Conservation (phyloP, 495 filamentous ascomycete species). For the Thozetella sp. region DNA sequence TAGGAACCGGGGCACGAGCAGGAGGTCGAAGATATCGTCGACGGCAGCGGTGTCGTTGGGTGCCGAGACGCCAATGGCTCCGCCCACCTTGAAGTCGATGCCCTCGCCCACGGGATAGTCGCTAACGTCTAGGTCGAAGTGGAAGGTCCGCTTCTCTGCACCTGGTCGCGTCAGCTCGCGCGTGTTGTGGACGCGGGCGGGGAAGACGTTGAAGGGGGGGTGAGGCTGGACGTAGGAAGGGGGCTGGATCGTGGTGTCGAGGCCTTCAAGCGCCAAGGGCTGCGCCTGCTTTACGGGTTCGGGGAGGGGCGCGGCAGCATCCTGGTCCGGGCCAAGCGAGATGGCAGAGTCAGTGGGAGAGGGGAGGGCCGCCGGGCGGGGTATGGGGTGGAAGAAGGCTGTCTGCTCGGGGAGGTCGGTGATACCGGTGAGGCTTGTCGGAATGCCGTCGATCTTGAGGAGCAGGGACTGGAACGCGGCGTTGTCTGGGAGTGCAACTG, state of each 20-base stretch:
- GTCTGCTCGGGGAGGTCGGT: conserved; percentile 74
- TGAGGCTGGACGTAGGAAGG: conserved; percentile 94
- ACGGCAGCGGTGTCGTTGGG: conserved; percentile 80
- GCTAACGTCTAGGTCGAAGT: conserved; percentile 96
- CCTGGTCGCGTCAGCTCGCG: conserved; percentile 87
- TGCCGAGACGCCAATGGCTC: conserved; percentile 89
- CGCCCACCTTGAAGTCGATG: conserved; percentile 94
- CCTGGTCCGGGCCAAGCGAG: conserved; percentile 21
- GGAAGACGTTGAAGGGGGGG: conserved; percentile 86
- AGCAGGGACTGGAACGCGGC: conserved; percentile 78
- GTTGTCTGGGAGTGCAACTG: conserved; percentile 75
- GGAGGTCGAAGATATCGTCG: conserved; percentile 78
- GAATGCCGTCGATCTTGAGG: conserved; percentile 75
- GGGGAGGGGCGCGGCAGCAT: conserved; percentile 2
- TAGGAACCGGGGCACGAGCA: conserved; percentile 74
- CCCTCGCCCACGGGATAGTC: conserved; percentile 87
- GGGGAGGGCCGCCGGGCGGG: conserved; percentile 26
- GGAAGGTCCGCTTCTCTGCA: conserved; percentile 95
- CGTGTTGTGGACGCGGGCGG: conserved; percentile 77
- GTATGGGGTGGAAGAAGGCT: conserved; percentile 61
- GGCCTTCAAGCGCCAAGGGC: conserved; percentile 33
- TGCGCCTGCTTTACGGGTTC: conserved; percentile 22
- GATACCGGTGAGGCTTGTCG: conserved; percentile 68
- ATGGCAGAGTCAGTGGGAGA: conserved; percentile 38
- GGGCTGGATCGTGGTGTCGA: conserved; percentile 62